Conservation (phyloP, 768 basidiomycete genomes). For the Boletus speciosus region DNA sequence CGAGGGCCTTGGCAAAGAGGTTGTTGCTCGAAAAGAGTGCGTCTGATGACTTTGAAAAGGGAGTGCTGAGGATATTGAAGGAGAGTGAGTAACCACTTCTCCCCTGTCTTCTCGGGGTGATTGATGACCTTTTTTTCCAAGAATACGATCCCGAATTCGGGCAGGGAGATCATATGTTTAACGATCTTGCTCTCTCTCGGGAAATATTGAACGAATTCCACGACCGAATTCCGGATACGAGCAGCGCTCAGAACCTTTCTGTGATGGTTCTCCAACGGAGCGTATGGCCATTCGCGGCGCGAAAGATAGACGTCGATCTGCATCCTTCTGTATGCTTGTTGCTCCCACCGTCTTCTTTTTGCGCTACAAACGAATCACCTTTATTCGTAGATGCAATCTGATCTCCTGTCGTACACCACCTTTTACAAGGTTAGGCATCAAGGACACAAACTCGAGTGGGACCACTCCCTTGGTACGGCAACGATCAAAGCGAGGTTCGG, state of each 20-base stretch:
- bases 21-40: conserved; percentile 81
- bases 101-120: neutral
- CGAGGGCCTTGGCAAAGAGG: conserved; percentile 83
- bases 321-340: conserved; percentile 45
- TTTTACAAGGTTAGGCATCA: conserved; percentile 83
- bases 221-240: conserved; percentile 37
- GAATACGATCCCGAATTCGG: conserved; percentile 96
- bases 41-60: conserved; percentile 81
- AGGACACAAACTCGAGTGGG: conserved; percentile 77
- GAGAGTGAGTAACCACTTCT: conserved; percentile 49
- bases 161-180: conserved; percentile 95
- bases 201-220: conserved; percentile 71
- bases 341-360: neutral
- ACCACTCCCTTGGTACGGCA: conserved; percentile 82
- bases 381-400: conserved; percentile 61
- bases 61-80: conserved; percentile 81
- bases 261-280: conserved; percentile 86
- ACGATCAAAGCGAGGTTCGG: conserved; percentile 70
- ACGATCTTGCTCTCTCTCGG: conserved; percentile 73
- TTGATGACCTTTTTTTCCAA: conserved; percentile 32
- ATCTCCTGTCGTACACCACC: conserved; percentile 55
- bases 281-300: conserved; percentile 77
- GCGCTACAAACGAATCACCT: conserved; percentile 8
- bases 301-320: conserved; percentile 48
- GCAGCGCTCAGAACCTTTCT: conserved; percentile 48